Conservation (phyloP, 805 yeast species). For the Debaryomyces maramus region DNA sequence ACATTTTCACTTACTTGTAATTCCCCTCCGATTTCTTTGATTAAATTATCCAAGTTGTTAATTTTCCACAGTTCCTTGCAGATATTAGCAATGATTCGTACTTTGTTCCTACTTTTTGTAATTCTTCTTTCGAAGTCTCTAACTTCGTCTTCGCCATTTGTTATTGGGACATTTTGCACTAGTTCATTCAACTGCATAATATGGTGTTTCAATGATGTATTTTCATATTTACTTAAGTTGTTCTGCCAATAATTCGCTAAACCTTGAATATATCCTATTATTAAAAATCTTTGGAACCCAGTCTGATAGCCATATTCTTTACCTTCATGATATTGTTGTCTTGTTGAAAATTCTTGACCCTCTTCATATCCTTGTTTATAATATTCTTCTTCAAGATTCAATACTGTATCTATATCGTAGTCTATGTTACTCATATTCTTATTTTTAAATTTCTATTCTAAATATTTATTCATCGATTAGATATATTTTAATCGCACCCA, state of each 20-base stretch:
- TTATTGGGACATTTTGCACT: conserved; percentile 17
- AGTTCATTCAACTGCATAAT: conserved; percentile 31
- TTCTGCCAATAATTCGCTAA: conserved; percentile 41
- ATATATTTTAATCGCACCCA: background rate
- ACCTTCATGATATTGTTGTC: conserved; percentile 69
- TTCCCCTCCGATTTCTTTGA: conserved; percentile 39
- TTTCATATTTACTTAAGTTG: conserved; percentile 16
- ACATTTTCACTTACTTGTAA: conserved; percentile 36
- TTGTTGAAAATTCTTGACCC: conserved; percentile 63
- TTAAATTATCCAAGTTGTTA: conserved; percentile 28
- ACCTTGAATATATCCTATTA: conserved; percentile 69
- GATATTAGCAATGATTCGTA: conserved; percentile 49
- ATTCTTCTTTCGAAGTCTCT: conserved; percentile 53
- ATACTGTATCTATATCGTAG: conserved; percentile 47
- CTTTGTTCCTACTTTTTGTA: conserved; percentile 59
- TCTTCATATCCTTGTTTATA: conserved; percentile 71
- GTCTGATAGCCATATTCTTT: conserved; percentile 81
- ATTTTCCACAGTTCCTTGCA: conserved; percentile 32
- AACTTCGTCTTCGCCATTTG: conserved; percentile 57
- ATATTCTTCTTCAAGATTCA: conserved; percentile 59
- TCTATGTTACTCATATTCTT: conserved; percentile 32
- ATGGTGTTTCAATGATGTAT: conserved; percentile 21
- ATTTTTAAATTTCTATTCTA: background rate
- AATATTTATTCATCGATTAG: conserved; percentile 1
- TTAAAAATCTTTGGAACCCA: conserved; percentile 66